Evolutionary conservation across 192 early-diverging fungal genomes (phyloP), one percentile per base, ranked within the genome.

Genomic region (Neocallimastix lanati): DNA sequence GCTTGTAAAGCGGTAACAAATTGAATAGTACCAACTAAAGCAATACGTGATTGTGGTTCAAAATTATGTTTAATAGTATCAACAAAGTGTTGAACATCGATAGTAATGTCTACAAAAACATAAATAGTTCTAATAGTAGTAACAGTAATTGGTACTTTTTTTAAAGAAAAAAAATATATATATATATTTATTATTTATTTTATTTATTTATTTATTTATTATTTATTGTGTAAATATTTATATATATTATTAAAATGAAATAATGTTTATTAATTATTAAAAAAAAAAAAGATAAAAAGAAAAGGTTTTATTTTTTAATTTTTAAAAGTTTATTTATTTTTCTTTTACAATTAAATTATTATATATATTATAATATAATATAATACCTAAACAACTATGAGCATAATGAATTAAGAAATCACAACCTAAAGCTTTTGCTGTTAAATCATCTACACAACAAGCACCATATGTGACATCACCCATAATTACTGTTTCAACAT

Each of bases 401-500:
- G 95, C 98, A 81, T 99, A 99, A 84, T 99, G 98, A 28, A 99
- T 90, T 88, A 99, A 88, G 83, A 97, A 98, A 84, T 99, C 96
- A 85, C 98, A 99, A 13, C 92, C 95, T 12, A 98, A 88, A 2
- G 92, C 94, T 33, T 87, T 87, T 0, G 98, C 96, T 1, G 96
- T 96, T 82, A 92, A 99, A 82, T 99, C 98, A 84, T 99, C 98
- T 16, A 99, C 89, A 83, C 98, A 99, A 83, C 98, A 99, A 12
- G 98, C 98, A 27, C 98, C 98, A 81, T 99, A 99, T 0, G 98
- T 99, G 0, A 99, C 98, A 83, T 99, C 98, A 30, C 96, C 97
- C 96, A 98, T 97, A 29, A 99, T 92, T 16, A 99, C 86, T 12
- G 95, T 95, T 80, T 98, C 96, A 0, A 95, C 96, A 12, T 87